Evolutionary conservation across 768 basidiomycete genomes (phyloP).

Genomic region (Punctularia strigosozonata): DNA sequence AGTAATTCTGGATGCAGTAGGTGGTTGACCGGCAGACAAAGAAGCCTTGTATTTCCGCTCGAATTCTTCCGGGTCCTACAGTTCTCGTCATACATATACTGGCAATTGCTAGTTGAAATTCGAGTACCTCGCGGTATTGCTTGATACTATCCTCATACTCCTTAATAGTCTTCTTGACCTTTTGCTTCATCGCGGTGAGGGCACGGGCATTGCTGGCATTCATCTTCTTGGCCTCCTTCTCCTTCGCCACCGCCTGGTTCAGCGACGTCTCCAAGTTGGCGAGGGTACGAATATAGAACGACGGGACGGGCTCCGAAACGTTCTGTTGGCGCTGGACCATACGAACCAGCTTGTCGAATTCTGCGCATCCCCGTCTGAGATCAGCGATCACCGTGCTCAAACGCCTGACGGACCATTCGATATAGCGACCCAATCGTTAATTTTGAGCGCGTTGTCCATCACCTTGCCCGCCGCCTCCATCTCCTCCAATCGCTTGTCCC

Average conservation of each 20-base stretch:
- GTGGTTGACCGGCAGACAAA: conserved; percentile 34
- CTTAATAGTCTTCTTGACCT: conserved; percentile 82
- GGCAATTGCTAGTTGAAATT: background rate
- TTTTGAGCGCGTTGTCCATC: conserved; percentile 92
- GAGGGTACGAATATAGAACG: conserved; percentile 72
- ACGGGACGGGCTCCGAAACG: conserved; percentile 75
- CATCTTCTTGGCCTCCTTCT: conserved; percentile 92
- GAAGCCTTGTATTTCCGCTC: conserved; percentile 63
- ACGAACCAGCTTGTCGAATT: conserved; percentile 91
- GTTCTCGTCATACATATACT: conserved; percentile 1
- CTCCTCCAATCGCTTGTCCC: conserved; percentile 86
- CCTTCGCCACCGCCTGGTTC: conserved; percentile 62
- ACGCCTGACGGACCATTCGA: conserved; percentile 53
- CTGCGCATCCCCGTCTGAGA: conserved; percentile 27
- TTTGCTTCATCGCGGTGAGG: conserved; percentile 96
- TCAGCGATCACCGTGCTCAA: conserved; percentile 5
- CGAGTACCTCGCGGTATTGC: conserved; percentile 64
- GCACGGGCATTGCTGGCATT: conserved; percentile 90
- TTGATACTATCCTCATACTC: conserved; percentile 79
- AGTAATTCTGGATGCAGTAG: conserved; percentile 24
- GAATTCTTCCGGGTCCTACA: conserved; percentile 81
- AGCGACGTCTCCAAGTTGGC: conserved; percentile 66
- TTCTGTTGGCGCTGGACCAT: conserved; percentile 85
- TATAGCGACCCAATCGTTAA: conserved; percentile 93
- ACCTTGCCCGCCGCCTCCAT: conserved; percentile 86